Evolutionary conservation across 305 asterid genomes (phyloP).

Genomic region (Solanum chacoense): DNA sequence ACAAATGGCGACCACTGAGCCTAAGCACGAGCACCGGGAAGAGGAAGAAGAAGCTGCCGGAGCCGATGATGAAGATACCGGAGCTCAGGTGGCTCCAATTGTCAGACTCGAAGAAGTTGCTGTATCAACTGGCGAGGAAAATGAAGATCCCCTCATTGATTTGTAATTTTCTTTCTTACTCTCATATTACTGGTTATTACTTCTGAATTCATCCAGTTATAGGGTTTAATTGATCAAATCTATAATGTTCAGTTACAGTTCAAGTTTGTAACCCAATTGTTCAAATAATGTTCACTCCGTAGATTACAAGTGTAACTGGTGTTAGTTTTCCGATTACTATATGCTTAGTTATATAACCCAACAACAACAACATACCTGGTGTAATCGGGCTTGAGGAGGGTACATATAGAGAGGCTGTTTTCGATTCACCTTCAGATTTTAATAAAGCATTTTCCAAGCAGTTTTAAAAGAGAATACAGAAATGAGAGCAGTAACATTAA

Average conservation of each 20-base stretch:
- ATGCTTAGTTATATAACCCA: not conserved
- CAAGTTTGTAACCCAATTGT: not conserved
- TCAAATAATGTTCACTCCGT: not conserved
- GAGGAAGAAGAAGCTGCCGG: constrained; percentile 15
- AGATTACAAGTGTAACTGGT: not conserved
- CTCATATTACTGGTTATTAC: not conserved
- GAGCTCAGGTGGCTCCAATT: constrained; percentile 43
- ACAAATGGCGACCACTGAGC: not conserved
- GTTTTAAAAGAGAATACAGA: not conserved
- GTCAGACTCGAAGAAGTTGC: constrained; percentile 32
- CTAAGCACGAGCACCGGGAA: not conserved
- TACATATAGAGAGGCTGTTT: not conserved
- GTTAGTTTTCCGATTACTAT: not conserved
- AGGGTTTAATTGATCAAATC: not conserved
- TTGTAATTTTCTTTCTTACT: constrained; percentile 8
- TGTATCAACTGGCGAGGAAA: constrained; percentile 42
- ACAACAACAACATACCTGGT: not conserved
- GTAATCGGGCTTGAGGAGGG: not conserved
- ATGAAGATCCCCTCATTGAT: constrained; percentile 32
- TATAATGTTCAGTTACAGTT: not conserved
- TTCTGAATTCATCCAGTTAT: not conserved
- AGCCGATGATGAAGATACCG: constrained; percentile 43
- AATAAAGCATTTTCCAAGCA: not conserved
- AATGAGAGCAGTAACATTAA: not conserved
- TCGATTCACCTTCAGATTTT: not conserved